Evolutionary conservation across 768 basidiomycete genomes (phyloP).

Genomic region (Boletus coccyginus): DNA sequence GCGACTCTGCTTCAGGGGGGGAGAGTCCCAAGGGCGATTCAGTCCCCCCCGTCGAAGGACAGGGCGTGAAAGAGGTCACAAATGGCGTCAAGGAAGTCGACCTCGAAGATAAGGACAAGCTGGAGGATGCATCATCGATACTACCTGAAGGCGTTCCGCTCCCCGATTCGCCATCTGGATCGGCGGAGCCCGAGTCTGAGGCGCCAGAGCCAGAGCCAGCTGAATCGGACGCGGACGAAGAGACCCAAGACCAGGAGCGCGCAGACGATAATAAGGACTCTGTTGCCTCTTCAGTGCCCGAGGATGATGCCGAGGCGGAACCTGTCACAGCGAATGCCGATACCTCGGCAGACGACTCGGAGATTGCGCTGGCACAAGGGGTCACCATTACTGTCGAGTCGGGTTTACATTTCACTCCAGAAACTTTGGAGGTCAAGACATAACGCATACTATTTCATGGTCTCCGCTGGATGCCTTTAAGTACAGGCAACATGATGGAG

Average conservation of each 20-base stretch:
- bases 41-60: slow-evolving; percentile 29
- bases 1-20: slow-evolving; percentile 20
- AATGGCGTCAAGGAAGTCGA: slow-evolving; percentile 68
- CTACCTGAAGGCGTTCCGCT: slow-evolving; percentile 36
- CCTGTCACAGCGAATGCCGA: background rate
- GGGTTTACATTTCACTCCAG: slow-evolving; percentile 7
- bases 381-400: slow-evolving; percentile 3
- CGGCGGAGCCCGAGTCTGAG: slow-evolving; percentile 17
- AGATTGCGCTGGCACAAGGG: slow-evolving; percentile 4
- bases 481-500: slow-evolving; percentile 23
- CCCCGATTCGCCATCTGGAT: slow-evolving; percentile 36
- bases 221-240: slow-evolving; percentile 5
- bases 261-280: slow-evolving; percentile 17
- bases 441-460: background rate
- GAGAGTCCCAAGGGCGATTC: slow-evolving; percentile 6
- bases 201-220: slow-evolving; percentile 4
- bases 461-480: slow-evolving; percentile 8
- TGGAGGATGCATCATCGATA: slow-evolving; percentile 11
- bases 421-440: slow-evolving; percentile 20
- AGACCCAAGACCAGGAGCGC: slow-evolving; percentile 10
- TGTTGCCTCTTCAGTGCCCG: slow-evolving; percentile 21
- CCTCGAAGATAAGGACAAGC: slow-evolving; percentile 40
- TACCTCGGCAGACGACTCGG: background rate
- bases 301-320: slow-evolving; percentile 3
- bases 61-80: slow-evolving; percentile 68